Evolutionary conservation across 345 rosid species (phyloP).

Genomic region (Iberis pinnata): DNA sequence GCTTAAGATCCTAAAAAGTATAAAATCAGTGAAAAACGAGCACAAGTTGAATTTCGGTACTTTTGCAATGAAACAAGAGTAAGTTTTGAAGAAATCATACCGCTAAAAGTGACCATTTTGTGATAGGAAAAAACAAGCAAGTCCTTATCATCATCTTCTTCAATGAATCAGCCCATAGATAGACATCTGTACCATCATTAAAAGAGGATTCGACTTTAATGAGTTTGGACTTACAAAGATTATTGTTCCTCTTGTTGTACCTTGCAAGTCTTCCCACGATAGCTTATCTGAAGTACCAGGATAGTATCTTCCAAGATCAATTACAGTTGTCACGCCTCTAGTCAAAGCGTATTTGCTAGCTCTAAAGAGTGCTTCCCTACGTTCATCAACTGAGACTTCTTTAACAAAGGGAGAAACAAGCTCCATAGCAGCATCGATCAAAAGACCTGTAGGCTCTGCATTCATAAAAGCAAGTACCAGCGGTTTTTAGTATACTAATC

Average conservation of each 20-base stretch:
- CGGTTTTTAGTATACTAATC: slow-evolving; percentile 13
- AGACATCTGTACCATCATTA: slow-evolving; percentile 49
- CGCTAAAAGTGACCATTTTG: slow-evolving; percentile 58
- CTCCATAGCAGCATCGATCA: slow-evolving; percentile 84
- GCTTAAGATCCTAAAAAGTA: slow-evolving; percentile 50
- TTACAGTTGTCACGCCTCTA: slow-evolving; percentile 78
- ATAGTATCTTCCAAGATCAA: slow-evolving; percentile 78
- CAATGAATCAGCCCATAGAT: slow-evolving; percentile 71
- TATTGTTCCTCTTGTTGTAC: slow-evolving; percentile 26
- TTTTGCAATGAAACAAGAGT: not conserved
- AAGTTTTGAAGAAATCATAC: slow-evolving; percentile 37
- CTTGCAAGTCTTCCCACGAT: slow-evolving; percentile 88
- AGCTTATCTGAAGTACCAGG: slow-evolving; percentile 58
- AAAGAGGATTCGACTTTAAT: not conserved
- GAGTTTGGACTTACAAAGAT: not conserved
- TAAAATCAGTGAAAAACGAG: too few relatives aligned
- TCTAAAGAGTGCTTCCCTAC: slow-evolving; percentile 72
- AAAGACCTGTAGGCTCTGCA: slow-evolving; percentile 74
- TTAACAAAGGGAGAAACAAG: slow-evolving; percentile 52
- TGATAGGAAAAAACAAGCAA: slow-evolving; percentile 83
- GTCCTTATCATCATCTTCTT: slow-evolving; percentile 72
- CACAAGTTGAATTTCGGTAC: not conserved
- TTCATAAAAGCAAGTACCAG: slow-evolving; percentile 7
- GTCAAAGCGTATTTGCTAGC: slow-evolving; percentile 68
- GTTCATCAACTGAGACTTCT: slow-evolving; percentile 59